A percentile compares a stretch with the other conserved stretches of the same genome.
Evolutionary conservation across 139 green algal species (phyloP).

Genomic region (Chlamydomonas applanata): DNA sequence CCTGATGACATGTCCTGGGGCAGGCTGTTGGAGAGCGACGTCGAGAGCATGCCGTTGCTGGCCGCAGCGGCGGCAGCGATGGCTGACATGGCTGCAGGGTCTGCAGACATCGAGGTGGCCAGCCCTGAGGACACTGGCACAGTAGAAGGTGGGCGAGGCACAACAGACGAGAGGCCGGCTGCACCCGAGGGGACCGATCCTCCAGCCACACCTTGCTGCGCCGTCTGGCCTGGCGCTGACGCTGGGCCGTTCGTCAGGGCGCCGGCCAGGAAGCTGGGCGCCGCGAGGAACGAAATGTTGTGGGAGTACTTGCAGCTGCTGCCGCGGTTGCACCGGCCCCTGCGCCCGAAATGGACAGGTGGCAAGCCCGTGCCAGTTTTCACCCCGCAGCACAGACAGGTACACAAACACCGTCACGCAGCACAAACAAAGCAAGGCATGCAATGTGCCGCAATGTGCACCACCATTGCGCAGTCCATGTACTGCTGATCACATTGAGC

Average conservation of each 20-base stretch:
- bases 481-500: no score
- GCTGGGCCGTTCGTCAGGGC: neutral
- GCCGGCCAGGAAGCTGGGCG: neutral
- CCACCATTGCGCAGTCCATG: no score
- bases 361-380: no score
- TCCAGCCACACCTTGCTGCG: no score
- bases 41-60: constrained; percentile 8
- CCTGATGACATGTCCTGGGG: neutral
- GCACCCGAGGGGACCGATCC: no score
- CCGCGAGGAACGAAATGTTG: constrained; percentile 56
- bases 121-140: constrained; percentile 1
- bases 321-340: constrained; percentile 71
- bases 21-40: neutral
- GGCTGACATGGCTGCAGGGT: neutral
- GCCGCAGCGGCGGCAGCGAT: constrained; percentile 13
- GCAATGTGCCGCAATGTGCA: no score
- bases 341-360: no score
- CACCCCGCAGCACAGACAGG: no score
- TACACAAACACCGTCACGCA: no score
- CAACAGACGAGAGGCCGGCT: neutral
- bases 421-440: constrained; percentile 2
- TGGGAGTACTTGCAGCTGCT: constrained; percentile 79
- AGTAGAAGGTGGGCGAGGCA: neutral
- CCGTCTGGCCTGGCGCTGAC: neutral
- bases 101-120: neutral